Conservation (phyloP, 371 early-diverging fungal species). For the Mortierella sp. region DNA sequence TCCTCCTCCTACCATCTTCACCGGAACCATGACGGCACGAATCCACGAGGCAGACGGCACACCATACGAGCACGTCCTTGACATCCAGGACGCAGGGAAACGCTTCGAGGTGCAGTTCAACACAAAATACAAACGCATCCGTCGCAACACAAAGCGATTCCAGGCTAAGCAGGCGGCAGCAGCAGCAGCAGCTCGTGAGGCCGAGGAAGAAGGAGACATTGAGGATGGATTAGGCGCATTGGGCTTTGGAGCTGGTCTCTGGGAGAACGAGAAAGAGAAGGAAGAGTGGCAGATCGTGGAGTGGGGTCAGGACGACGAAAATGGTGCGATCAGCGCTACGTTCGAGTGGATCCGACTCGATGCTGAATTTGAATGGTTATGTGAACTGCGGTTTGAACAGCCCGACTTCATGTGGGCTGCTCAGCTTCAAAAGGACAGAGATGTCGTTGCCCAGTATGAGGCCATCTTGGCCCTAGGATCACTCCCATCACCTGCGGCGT, state of each 20-base stretch:
- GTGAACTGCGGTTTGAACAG: constrained; percentile 90
- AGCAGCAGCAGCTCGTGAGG: constrained; percentile 82
- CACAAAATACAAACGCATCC: constrained; percentile 95
- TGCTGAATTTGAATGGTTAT: constrained; percentile 95
- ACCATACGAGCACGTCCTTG: constrained; percentile 93
- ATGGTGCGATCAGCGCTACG: constrained; percentile 76
- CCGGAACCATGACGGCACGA: constrained; percentile 90
- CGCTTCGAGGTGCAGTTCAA: constrained; percentile 94
- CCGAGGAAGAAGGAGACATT: constrained; percentile 73
- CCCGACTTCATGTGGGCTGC: constrained; percentile 98
- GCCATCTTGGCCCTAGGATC: constrained; percentile 76
- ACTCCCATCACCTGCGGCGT: constrained; percentile 75
- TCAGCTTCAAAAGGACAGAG: constrained; percentile 92
- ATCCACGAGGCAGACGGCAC: constrained; percentile 95
- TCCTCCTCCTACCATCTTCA: constrained; percentile 60
- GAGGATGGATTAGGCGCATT: constrained; percentile 63
- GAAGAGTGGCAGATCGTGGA: constrained; percentile 82
- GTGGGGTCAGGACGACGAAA: constrained; percentile 87
- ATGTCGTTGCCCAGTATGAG: constrained; percentile 97
- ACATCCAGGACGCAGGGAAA: constrained; percentile 79
- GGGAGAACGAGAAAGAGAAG: constrained; percentile 76
- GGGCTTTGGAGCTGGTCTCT: constrained; percentile 77
- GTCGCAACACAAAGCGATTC: constrained; percentile 86
- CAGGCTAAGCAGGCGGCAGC: constrained; percentile 82
- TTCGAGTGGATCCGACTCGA: constrained; percentile 98